These are phyloP conservation scores for Diaporthe destruens DNA, from an alignment of 2,329 filamentous ascomycete genomes.

Conservation along the genomic window DNA sequence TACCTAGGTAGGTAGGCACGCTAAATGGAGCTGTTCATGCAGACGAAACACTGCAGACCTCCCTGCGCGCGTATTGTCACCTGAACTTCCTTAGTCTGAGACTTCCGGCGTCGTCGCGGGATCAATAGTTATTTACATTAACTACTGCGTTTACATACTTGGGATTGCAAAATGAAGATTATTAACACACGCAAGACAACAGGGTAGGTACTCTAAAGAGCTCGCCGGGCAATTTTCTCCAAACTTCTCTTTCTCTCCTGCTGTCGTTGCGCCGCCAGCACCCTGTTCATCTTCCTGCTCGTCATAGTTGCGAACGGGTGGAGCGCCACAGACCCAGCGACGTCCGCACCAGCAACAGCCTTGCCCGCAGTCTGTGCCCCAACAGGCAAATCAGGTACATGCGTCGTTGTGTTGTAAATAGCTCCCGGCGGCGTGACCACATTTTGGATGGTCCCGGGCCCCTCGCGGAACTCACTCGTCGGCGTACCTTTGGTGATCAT, in stretches of 20 bases:
- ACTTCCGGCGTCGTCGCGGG: background rate
- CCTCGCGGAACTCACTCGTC: conserved; percentile 24
- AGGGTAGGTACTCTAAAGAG: background rate
- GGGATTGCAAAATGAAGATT: background rate
- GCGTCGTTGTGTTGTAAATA: conserved; percentile 6
- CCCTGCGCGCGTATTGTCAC: no score
- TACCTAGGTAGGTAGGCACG: no score
- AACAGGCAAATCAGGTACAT: background rate
- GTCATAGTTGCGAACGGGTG: conserved; percentile 20
- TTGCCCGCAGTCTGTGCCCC: conserved; percentile 4
- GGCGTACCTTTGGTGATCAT: conserved; percentile 8
- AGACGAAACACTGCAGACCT: no score
- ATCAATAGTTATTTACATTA: background rate
- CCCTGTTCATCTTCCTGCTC: conserved; percentile 18
- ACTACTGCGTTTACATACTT: background rate
- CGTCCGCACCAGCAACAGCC: conserved; percentile 1
- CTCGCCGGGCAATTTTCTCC: background rate
- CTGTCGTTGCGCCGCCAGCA: conserved; percentile 12
- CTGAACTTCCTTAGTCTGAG: no score
- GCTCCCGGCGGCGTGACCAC: conserved; percentile 14
- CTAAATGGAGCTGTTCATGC: no score
- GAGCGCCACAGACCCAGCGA: background rate
- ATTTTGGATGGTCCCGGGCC: conserved; percentile 5
- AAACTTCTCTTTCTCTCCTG: conserved; percentile 14
- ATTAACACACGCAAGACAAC: background rate